Base-by-base conservation (phyloP, 2,329 filamentous ascomycete genomes). In the Thielaviopsis euricoi region DNA sequence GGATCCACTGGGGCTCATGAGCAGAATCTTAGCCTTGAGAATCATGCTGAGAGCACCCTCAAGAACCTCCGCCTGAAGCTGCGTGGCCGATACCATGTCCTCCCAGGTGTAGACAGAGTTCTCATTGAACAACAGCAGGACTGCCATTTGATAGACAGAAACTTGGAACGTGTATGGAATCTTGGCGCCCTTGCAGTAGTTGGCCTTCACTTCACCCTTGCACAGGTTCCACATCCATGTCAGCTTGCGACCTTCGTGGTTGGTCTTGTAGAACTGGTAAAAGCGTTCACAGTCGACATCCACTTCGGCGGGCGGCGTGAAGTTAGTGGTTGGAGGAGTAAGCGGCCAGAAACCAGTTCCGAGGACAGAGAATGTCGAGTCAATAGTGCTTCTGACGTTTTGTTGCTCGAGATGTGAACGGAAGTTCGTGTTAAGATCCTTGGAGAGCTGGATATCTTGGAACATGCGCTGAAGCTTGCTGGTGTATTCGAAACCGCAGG, bases 391-490 rank as follows among this genome's bases (percentile, higher is more conserved):
- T 21, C 67, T 69, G 10, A 69, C 64, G 48, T 88, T 77, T 3
- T 80, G 68, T n/a, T 76, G 75, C 64, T 79, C 78, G 12, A 79
- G 74, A 65, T 90, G 83, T 70, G 89, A 87, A 66, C 87, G 86
- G 76, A 94, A 98, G 29, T 85, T 84, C 53, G 81, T 80, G 71
- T 98, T 98, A 52, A 98, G 79, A 71, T 98, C 93, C 73, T 96
- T 96, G 62, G 91, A 97, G 55, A 95, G 95, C 70, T 98, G 93
- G 76, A 98, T 96, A 68, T 98, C 93, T 70, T 97, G 91, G 80
- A 97, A 98, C 93, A 98, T 98, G 67, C 94, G 89, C 74, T 97
- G 91, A 52, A 98, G 80, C 75, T 97, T 97, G 77, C 97, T 98
- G 64, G 93, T 98, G 73, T 98, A 98, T 70, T 98, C 93, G 65